Conservation (phyloP, 2,329 filamentous ascomycete species). For the Sarocladium strictum region DNA sequence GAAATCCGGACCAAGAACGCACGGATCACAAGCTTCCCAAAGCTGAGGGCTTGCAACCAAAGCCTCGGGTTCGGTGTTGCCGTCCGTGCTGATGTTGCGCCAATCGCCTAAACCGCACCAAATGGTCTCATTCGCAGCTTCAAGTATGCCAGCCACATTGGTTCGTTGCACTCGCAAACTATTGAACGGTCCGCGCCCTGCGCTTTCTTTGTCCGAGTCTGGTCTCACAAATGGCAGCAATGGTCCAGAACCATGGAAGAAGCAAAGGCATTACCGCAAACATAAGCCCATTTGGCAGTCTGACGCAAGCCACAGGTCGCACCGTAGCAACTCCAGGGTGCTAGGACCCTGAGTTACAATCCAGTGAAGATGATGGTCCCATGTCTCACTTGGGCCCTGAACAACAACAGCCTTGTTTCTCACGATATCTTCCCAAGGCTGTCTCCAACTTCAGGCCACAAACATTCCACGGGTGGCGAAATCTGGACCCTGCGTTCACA, state of each 20-base stretch:
- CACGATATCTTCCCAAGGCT: too few species aligned
- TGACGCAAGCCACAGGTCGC: neutral
- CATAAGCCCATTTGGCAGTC: neutral
- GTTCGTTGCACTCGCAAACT: neutral
- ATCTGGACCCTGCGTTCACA: too few species aligned
- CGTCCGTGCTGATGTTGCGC: too few species aligned
- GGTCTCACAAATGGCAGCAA: neutral
- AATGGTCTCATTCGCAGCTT: neutral
- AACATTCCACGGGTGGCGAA: too few species aligned
- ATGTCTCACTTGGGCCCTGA: too few species aligned
- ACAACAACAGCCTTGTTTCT: too few species aligned
- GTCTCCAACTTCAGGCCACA: too few species aligned
- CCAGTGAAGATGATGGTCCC: too few species aligned
- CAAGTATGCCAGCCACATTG: too few species aligned
- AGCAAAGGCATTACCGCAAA: neutral
- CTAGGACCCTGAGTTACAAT: too few species aligned
- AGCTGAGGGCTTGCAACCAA: neutral
- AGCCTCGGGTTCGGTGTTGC: neutral
- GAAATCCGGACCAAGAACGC: neutral
- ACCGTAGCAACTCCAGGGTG: neutral
- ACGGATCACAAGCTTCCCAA: neutral
- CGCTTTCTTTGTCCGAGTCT: too few species aligned
- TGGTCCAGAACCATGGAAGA: constrained; percentile 2
- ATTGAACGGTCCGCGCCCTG: too few species aligned
- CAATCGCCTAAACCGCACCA: neutral